Conservation (phyloP, 2,329 filamentous ascomycete genomes). For the Trichoderma breve region DNA sequence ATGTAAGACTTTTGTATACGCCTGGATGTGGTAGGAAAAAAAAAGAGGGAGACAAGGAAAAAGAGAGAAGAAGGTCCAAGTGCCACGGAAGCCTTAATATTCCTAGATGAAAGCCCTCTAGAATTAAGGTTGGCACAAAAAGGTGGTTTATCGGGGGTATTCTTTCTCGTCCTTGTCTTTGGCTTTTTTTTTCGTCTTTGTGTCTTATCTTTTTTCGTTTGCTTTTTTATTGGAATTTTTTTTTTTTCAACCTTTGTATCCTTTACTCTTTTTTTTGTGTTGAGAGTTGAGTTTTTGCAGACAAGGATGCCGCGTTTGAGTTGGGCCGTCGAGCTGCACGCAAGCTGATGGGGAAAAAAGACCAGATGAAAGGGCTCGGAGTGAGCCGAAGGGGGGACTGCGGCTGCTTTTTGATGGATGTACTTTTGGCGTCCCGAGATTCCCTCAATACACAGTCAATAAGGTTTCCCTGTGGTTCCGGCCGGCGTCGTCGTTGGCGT, state of each 20-base stretch:
- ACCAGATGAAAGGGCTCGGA: background rate
- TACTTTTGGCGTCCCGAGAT: background rate
- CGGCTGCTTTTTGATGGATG: background rate
- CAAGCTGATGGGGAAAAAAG: background rate
- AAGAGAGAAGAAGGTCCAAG: background rate
- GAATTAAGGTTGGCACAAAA: background rate
- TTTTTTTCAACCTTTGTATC: background rate
- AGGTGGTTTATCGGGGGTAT: background rate
- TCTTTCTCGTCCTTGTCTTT: background rate
- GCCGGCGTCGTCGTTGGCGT: slow-evolving; percentile 18
- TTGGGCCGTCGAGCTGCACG: background rate
- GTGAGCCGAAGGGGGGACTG: background rate
- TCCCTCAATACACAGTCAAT: slow-evolving; percentile 13
- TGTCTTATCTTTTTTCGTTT: background rate
- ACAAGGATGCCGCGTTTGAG: background rate
- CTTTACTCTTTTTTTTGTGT: background rate
- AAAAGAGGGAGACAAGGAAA: background rate
- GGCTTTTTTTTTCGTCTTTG: background rate
- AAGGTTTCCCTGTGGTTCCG: slow-evolving; percentile 16
- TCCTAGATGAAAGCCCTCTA: background rate
- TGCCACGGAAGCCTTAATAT: background rate
- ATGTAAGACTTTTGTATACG: background rate
- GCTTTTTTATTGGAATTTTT: background rate
- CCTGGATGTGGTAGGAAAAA: background rate
- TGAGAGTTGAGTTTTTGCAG: background rate